A percentile compares a stretch with the other conserved stretches of the same genome.
Conservation (phyloP, 2,329 filamentous ascomycete species). For the Claviceps sp. region DNA sequence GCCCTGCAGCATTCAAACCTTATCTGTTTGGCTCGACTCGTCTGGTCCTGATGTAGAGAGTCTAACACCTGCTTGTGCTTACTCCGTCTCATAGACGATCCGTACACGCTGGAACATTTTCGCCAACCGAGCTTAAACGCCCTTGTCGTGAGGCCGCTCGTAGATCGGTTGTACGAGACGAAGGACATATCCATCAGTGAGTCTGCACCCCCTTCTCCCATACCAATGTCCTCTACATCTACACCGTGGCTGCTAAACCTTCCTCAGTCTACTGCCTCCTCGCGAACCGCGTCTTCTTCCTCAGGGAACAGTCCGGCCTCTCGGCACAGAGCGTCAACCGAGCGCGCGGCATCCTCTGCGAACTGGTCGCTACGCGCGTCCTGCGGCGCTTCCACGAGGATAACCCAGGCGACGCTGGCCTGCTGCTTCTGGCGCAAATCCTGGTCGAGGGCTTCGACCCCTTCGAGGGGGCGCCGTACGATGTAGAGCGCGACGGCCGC, state of each 20-base stretch:
- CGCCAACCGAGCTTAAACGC: conserved; percentile 54
- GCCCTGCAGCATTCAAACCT: too few species aligned
- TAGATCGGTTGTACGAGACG: conserved; percentile 51
- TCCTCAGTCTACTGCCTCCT: conserved; percentile 52
- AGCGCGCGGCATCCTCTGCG: conserved; percentile 54
- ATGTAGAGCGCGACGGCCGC: conserved; percentile 37
- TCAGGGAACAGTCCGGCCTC: conserved; percentile 50
- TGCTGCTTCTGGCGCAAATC: conserved; percentile 53
- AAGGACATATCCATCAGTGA: conserved; percentile 50
- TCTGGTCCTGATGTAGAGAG: background rate
- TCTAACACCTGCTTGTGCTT: too few species aligned
- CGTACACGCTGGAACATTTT: conserved; percentile 44
- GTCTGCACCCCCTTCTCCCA: background rate
- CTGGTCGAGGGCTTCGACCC: conserved; percentile 60
- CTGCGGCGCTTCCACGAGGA: conserved; percentile 57
- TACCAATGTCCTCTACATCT: too few species aligned
- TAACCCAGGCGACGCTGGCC: conserved; percentile 45
- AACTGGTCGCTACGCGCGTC: conserved; percentile 53
- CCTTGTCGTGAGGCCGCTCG: conserved; percentile 52
- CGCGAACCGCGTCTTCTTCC: conserved; percentile 56
- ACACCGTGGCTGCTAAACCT: too few species aligned
- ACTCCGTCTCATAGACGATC: conserved; percentile 20
- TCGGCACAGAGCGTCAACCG: conserved; percentile 58
- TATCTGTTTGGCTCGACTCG: background rate
- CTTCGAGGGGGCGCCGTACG: conserved; percentile 52